Evolutionary conservation across 1,284 basidiomycete species (phyloP), one percentile per base, ranked within the genome.

Genomic region (Mycosarcoma maydis): DNA sequence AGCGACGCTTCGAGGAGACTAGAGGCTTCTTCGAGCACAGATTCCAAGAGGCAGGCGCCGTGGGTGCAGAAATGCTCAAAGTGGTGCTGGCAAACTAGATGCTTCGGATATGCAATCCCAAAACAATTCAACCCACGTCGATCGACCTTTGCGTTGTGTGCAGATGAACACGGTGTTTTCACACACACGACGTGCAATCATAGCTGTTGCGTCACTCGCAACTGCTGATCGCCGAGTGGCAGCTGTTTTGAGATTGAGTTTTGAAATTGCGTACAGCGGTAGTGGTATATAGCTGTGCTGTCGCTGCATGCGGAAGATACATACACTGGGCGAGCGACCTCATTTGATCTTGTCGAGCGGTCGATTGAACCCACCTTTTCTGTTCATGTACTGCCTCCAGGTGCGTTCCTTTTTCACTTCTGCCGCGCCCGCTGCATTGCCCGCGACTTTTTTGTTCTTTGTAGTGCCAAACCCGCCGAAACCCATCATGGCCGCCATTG

Each of bases 341-440:
- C 38, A 61, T 38, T 69, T 60, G 49, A 75, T 72, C 66, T 73
- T 72, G 59, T 73, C 71, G 32, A 73, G 51, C 7, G 62, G 62
- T 22, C 71, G 52, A 14, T 73, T 73, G 68, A 76, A 75, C 14
- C 73, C 73, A 23, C 73, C 73, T 30, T 70, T 70, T 27, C 73
- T 58, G 79, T 94, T 94, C 92, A 94, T 94, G 82, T 94, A 94
- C 83, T 97, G 94, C 69, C 94, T 86, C 94, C 94, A 97, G 24
- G 92, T 95, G 51, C 94, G 86, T 68, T 89, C 87, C 84, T 94
- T 92, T 86, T 94, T 94, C 74, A 96, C 84, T 51, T 89, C 83
- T 2, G 87, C 87, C 3, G 72, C 79, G 29, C 93, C 83, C 0
- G 78, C 76, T 29, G 84, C 81, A 33, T 78, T 76, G 22, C 73